Evolutionary conservation across 805 yeast genomes (phyloP), one percentile per base, ranked within the genome.

Genomic region (Candida ponderosae): DNA sequence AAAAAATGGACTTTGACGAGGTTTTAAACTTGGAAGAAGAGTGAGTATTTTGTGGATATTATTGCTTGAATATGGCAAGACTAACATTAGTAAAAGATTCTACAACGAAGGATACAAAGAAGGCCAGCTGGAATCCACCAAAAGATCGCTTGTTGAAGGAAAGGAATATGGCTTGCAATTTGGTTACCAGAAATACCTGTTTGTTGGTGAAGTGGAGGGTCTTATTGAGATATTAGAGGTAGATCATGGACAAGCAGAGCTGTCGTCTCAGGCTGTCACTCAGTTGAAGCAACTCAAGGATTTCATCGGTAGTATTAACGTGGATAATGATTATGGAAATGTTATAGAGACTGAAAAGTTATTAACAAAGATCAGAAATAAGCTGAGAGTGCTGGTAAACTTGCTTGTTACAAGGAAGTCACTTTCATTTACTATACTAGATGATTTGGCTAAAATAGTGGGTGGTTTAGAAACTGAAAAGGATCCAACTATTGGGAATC

Each of bases 91-190:
- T n/a, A 26, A 54, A 33, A 54, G 69, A 36, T 76, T 60, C 56
- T 88, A 85, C 52, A 56, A 70, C 6, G 76, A 75, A 41, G 96
- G 97, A 1, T 82, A 59, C 52, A 48, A 60, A 34, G 93, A 85
- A 43, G 97, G 96, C 1, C 70, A 70, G 29, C 57, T 62, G 5
- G 81, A 73, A 35, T 82, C 87, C 0, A 61, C 76, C 1, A 57
- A 54, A 34, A 72, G 76, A 31, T 88, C 87, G 34, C 66, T 60
- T 36, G 45, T 66, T 2, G 96, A 88, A 53, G 97, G 96, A 1
- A 81, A 80, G 51, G 87, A 85, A 51, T 79, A 77, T 46, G 97
- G 97, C 0, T 68, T 78, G 31, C 93, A 82, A 52, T 79, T 83
- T 0, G 87, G 86, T 0, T 81, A 76, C 48, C 93, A 82, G 56